Conservation (phyloP, 1,284 basidiomycete genomes). For the Takashimella koratensis region DNA sequence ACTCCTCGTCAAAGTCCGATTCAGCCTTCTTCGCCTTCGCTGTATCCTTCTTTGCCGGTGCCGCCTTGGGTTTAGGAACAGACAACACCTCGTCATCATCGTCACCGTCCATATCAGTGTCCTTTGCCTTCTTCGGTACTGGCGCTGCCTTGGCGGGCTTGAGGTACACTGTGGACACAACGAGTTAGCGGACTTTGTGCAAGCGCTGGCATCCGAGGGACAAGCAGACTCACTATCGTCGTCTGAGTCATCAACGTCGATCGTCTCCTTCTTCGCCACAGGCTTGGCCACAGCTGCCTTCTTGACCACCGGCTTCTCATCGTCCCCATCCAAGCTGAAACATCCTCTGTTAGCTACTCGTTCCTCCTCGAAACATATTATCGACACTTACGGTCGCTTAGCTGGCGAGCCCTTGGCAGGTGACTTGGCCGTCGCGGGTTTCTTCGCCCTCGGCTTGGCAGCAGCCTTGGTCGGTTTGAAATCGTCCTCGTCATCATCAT, state of each 20-base stretch:
- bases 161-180: conserved; percentile 11
- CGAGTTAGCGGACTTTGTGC: too few relatives aligned
- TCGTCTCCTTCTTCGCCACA: conserved; percentile 52
- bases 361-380: too few relatives aligned
- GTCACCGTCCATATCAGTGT: conserved; percentile 15
- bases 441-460: conserved; percentile 40
- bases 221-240: conserved; percentile 53
- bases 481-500: conserved; percentile 61
- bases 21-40: conserved; percentile 14
- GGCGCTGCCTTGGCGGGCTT: conserved; percentile 19
- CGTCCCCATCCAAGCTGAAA: conserved; percentile 1
- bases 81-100: conserved; percentile 12
- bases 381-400: conserved; percentile 20
- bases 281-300: conserved; percentile 48
- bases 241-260: conserved; percentile 57
- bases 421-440: conserved; percentile 29
- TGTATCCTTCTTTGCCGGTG: conserved; percentile 58
- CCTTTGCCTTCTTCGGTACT: conserved; percentile 25
- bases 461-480: conserved; percentile 67
- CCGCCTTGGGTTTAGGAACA: conserved; percentile 14
- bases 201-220: too few relatives aligned
- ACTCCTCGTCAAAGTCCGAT: conserved; percentile 16
- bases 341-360: too few relatives aligned
- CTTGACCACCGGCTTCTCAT: conserved; percentile 9
- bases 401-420: conserved; percentile 22